Base-by-base conservation (phyloP, 2,329 filamentous ascomycete species). In the Taxawa tesnikishii region DNA sequence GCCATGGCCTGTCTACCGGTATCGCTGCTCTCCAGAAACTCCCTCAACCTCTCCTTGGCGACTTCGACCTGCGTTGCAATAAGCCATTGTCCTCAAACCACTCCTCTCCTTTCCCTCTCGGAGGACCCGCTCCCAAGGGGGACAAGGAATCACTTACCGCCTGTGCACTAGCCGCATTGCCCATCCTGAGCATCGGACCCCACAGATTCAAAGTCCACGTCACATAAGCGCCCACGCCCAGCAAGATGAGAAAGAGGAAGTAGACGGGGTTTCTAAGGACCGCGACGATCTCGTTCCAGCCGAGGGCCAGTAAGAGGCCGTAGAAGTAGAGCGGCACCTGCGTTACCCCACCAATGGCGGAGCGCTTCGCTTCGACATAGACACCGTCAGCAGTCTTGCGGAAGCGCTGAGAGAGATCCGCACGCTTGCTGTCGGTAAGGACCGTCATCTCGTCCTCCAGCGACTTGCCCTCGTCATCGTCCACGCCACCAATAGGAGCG, bases 241-340 rank as follows among this genome's bases (percentile, higher is more conserved):
- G 59, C 31, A 96, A 58, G 48, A 94, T 74, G 37, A 96, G 67
- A 49, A 96, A 74, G 50, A 98, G 64, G 62, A 94, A 94, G 54
- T 94, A 85, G 40, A 92, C 63, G 0, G 90, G 90, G 57, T 96
- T 96, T 43, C 85, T 83, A 26, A 96, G 69, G 21, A 98, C 90
- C 94, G 87, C 83, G 44, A 93, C 65, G 41, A 98, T 87, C 60
- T 98, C 90, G 58, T 98, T 98, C 90, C 90, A 98, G n/a, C 90
- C 90, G 29, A 98, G 67, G 14, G 84, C 83, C 42, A 98, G 63
- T 35, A 98, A 67, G 35, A 96, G 57, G 26, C 75, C 83, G 48
- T 94, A 98, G 58, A 98, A 94, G 59, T 94, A 96, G 39, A 93
- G 62, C 5, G 90, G 90, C 30, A 98, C 77, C 57, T 94, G 87